These are phyloP conservation scores for Linnemannia elongata DNA, from an alignment of 192 early-diverging fungal genomes.

Conservation along the genomic window DNA sequence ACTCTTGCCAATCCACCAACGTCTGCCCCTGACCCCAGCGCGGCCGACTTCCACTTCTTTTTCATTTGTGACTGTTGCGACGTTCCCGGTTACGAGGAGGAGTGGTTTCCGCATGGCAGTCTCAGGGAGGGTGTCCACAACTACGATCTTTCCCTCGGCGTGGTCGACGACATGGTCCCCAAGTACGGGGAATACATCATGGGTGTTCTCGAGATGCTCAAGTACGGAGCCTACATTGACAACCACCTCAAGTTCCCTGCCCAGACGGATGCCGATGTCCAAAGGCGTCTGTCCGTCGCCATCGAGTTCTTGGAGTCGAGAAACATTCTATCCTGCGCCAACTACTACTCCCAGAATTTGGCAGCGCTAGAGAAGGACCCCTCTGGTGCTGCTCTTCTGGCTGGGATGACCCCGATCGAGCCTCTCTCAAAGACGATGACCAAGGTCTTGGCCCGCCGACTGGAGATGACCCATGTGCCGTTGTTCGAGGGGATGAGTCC, in stretches of 20 bases:
- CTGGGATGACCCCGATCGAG: neutral
- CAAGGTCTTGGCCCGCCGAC: neutral
- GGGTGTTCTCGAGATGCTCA: constrained; percentile 9
- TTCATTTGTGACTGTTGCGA: constrained; percentile 2
- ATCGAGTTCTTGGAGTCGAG: neutral
- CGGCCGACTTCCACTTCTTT: neutral
- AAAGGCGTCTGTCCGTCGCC: neutral
- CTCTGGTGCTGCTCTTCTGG: neutral
- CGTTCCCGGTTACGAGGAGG: neutral
- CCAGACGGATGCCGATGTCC: neutral
- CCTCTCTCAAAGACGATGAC: constrained; percentile 6
- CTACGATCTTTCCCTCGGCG: neutral
- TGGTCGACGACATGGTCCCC: neutral
- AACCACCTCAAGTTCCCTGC: neutral
- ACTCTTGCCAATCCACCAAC: neutral
- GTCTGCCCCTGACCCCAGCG: neutral
- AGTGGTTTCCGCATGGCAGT: neutral
- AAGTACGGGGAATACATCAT: constrained; percentile 11
- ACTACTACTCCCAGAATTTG: neutral
- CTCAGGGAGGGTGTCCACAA: neutral
- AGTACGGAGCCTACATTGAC: neutral
- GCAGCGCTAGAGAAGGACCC: neutral
- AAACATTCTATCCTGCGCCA: neutral
- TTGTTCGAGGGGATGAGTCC: neutral
- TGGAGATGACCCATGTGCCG: neutral